Base-by-base conservation (phyloP, 2,329 filamentous ascomycete genomes). In the Phaeosphaeria sp. region DNA sequence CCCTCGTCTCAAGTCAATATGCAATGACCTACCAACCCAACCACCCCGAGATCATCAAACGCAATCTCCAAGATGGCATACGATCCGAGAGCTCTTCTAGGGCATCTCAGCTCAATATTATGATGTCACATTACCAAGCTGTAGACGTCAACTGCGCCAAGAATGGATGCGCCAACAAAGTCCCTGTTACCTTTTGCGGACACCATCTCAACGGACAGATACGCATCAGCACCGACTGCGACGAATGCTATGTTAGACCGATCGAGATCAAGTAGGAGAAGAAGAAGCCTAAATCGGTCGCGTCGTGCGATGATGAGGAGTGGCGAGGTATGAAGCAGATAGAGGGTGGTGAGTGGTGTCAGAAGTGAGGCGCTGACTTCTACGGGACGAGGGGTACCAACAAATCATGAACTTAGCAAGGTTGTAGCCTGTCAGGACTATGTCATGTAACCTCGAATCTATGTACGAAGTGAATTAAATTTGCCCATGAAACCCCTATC, bases 51-150 rank as follows among this genome's bases (percentile, higher is more conserved):
- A 6, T 58, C 47, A 22, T 47, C 20, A n/a, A 50, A 2, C 56
- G 56, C 48, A 21, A 18, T 5, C 56, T 52, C 18, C 48, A 55
- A 27, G 47, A 58, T 33, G 56, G 56, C 23, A 54, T 55, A 10
- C 41, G 22, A 6, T 13, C 39, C 1, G 30, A 21, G 1, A 11
- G 48, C 27, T 36, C 47, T 13, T 30, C 27, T 20, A 22, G 15
- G n/a, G 21, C 17, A 3, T 39, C 36, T 17, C 13, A 39, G 36
- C 36, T n/a, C 36, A n/a, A 15, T 17, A n/a, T 5, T 7, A n/a
- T 7, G 2, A 17, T n/a, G 33, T 21, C 25, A 13, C 27, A 18
- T 13, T 10, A 17, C 20, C 2, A 46, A n/a, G 21, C 30, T 20
- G 7, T 6, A 3, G 50, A 46, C 6, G 41, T 57, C 23, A 13